Evolutionary conservation across 805 yeast genomes (phyloP).

Genomic region (Scheffersomyces amazonensis): DNA sequence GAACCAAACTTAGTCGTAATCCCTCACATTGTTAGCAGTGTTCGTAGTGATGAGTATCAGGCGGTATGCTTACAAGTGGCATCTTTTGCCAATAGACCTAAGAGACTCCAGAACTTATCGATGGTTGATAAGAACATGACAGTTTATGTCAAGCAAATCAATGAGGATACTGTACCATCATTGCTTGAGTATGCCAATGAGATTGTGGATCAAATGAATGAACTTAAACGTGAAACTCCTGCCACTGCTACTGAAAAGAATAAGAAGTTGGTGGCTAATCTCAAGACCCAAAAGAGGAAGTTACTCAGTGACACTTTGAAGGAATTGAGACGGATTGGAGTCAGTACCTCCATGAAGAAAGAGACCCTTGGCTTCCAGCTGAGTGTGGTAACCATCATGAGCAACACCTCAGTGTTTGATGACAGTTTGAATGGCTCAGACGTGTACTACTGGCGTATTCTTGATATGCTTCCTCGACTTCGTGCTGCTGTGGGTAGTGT

Average conservation of each 20-base stretch:
- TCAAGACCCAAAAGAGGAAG: constrained; percentile 79
- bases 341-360: constrained; percentile 61
- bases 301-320: constrained; percentile 73
- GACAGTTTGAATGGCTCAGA: constrained; percentile 37
- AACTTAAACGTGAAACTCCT: constrained; percentile 78
- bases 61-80: constrained; percentile 31
- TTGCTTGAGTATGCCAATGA: constrained; percentile 55
- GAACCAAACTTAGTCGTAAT: background rate
- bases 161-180: constrained; percentile 39
- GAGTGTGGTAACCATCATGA: constrained; percentile 60
- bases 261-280: constrained; percentile 60
- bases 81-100: constrained; percentile 56
- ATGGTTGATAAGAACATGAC: constrained; percentile 57
- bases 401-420: constrained; percentile 48
- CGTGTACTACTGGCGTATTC: constrained; percentile 57
- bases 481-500: constrained; percentile 60
- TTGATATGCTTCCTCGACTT: constrained; percentile 80
- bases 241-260: constrained; percentile 63
- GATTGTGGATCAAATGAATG: constrained; percentile 54
- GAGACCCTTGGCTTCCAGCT: constrained; percentile 64
- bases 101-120: constrained; percentile 49
- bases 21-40: constrained; percentile 8
- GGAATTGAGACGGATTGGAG: constrained; percentile 73
- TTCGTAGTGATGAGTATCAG: constrained; percentile 5
- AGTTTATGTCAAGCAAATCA: constrained; percentile 37